Base-by-base conservation (phyloP, 352 stramenopile species). In the Phytophthora pistaciae region DNA sequence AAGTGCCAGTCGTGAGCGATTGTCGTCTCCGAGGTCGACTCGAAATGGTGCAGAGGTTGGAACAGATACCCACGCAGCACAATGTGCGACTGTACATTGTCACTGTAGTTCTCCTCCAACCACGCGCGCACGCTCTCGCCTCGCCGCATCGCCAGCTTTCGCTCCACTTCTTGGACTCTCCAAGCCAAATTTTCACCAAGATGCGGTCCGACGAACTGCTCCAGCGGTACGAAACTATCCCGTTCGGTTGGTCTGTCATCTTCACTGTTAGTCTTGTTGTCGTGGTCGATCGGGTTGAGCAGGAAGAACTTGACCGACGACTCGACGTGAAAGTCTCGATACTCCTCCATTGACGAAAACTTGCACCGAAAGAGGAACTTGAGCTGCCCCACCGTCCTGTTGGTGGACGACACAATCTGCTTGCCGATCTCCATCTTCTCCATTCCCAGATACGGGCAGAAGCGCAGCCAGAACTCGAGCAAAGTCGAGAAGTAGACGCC, bases 231-330 rank as follows among this genome's bases (percentile, higher is more conserved):
- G 16, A 27, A 55, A 0, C 16, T 20, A 33, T 58, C 55, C 5
- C 67, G 57, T 8, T 20, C 53, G 0, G 4, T 33, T 50, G 9
- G 3, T 49, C 16, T 36, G 33, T 40, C 4, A 21, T 44, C 6
- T 58, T 9, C 56, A 42, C 3, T 42, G 31, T 14, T 44, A 44
- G n/a, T n/a, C n/a, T n/a, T n/a, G n/a, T n/a, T n/a, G n/a, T n/a
- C n/a, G n/a, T n/a, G n/a, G n/a, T n/a, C 21, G 23, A 83, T 57
- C 20, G 81, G 72, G 60, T 89, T 81, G 11, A 93, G 58, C 52
- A 94, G 53, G 64, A 94, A 94, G 59, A 93, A 94, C 64, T 94
- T 94, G 70, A 94, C 81, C 2, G 87, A 93, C 20, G 80, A 89
- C 64, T 94, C 85, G n/a, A 92, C 83, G 57, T 94, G 87, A 42